Conservation (phyloP, 495 filamentous ascomycete species). For the Penicillium waksmanii region DNA sequence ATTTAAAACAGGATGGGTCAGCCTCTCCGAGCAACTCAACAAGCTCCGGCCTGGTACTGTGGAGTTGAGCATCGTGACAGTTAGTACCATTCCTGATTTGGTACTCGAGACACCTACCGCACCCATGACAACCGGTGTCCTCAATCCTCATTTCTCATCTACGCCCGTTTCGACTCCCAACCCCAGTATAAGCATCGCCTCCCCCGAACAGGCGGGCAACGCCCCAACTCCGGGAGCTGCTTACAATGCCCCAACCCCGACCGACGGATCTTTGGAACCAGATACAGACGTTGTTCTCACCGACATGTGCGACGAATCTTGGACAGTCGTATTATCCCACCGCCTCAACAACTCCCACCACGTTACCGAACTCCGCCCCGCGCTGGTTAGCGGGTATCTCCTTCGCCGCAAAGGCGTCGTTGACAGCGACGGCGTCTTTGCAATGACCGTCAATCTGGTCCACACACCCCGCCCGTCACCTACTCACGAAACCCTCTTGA, state of each 20-base stretch:
- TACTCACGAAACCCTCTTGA: slow-evolving; percentile 62
- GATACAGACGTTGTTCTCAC: slow-evolving; percentile 76
- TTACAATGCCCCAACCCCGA: slow-evolving; percentile 60
- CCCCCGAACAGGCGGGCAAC: slow-evolving; percentile 46
- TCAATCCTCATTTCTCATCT: slow-evolving; percentile 40
- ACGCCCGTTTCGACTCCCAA: slow-evolving; percentile 52
- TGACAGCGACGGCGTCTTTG: slow-evolving; percentile 63
- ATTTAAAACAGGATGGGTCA: slow-evolving; percentile 46
- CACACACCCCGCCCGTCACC: slow-evolving; percentile 51
- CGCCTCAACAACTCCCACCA: slow-evolving; percentile 69
- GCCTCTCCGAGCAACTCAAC: slow-evolving; percentile 47
- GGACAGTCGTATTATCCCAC: slow-evolving; percentile 74
- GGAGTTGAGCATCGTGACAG: slow-evolving; percentile 63
- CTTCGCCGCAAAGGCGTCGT: slow-evolving; percentile 70
- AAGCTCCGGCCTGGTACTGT: slow-evolving; percentile 50
- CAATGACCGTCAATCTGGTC: slow-evolving; percentile 69
- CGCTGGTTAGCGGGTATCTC: slow-evolving; percentile 73
- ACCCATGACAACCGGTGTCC: slow-evolving; percentile 34
- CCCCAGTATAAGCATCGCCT: slow-evolving; percentile 46
- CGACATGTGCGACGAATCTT: slow-evolving; percentile 79
- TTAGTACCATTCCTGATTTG: slow-evolving; percentile 69
- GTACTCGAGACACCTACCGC: slow-evolving; percentile 50
- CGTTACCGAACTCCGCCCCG: slow-evolving; percentile 63
- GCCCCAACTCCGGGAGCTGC: slow-evolving; percentile 36
- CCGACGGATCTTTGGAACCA: slow-evolving; percentile 55